Conservation (phyloP, 2,329 filamentous ascomycete genomes). For the Ophiosphaerella narmari region DNA sequence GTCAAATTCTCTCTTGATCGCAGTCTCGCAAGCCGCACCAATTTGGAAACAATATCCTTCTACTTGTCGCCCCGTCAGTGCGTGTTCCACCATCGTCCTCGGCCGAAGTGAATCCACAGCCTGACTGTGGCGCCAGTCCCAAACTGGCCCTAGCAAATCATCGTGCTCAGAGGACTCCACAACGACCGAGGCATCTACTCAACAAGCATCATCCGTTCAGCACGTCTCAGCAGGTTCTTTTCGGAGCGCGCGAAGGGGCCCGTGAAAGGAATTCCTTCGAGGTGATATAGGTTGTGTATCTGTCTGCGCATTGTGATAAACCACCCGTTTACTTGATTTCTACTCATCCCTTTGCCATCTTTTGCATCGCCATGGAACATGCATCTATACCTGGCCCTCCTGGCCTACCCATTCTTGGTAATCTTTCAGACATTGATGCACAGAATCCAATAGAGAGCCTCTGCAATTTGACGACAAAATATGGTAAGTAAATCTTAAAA, state of each 20-base stretch:
- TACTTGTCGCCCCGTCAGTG: background rate
- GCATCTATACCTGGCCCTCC: conserved; percentile 64
- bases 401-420: conserved; percentile 68
- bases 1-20: too few relatives aligned
- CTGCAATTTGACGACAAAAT: conserved; percentile 63
- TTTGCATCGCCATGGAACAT: conserved; percentile 33
- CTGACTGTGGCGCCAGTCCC: conserved; percentile 8
- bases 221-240: conserved; percentile 2
- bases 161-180: conserved; percentile 4
- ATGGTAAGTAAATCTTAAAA: conserved; percentile 56
- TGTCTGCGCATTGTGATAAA: background rate
- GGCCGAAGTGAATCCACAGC: conserved; percentile 3
- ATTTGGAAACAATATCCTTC: background rate
- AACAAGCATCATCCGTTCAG: conserved; percentile 5
- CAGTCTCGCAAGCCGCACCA: too few relatives aligned
- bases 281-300: conserved; percentile 8
- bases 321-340: background rate
- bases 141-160: conserved; percentile 17
- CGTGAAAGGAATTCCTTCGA: conserved; percentile 4
- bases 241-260: conserved; percentile 12
- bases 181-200: conserved; percentile 26
- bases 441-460: conserved; percentile 63
- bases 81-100: conserved; percentile 7
- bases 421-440: conserved; percentile 65
- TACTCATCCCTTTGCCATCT: background rate